These are phyloP conservation scores for Trichoderma citrinoviride DNA, from an alignment of 2,329 filamentous ascomycete genomes.

Conservation along the genomic window DNA sequence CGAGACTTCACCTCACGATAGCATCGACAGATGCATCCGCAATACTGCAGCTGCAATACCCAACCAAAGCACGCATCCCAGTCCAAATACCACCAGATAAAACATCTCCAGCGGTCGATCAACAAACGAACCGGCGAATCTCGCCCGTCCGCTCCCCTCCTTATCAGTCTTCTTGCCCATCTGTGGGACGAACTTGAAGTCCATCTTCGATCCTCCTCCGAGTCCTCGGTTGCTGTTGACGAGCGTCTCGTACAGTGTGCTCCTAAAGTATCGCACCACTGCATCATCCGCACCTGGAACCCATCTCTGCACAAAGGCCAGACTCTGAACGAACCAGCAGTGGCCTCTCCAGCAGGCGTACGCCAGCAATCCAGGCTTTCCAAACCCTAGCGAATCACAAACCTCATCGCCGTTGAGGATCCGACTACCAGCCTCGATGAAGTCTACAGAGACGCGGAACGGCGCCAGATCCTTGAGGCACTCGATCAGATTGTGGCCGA, in stretches of 20 bases:
- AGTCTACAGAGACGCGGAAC: constrained; percentile 35
- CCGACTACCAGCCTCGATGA: constrained; percentile 39
- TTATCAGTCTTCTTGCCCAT: constrained; percentile 25
- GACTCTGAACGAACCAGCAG: constrained; percentile 33
- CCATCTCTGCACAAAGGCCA: constrained; percentile 31
- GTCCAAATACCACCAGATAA: constrained; percentile 27
- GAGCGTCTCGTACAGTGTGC: constrained; percentile 30
- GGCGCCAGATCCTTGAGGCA: constrained; percentile 38
- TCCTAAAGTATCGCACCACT: constrained; percentile 29
- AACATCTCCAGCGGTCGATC: constrained; percentile 30
- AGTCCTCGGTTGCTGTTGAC: constrained; percentile 31
- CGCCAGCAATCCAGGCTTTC: constrained; percentile 30
- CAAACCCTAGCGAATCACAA: constrained; percentile 37
- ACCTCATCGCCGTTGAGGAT: constrained; percentile 39
- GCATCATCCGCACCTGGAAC: constrained; percentile 30
- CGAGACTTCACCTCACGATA: neutral
- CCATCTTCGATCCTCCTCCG: constrained; percentile 31
- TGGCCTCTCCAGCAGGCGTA: constrained; percentile 34
- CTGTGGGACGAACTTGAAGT: constrained; percentile 36
- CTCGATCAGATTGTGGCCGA: constrained; percentile 41
- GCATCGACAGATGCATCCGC: neutral
- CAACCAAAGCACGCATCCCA: constrained; percentile 18
- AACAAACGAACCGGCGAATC: constrained; percentile 20
- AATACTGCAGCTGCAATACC: neutral
- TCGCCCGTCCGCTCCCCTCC: constrained; percentile 25